A percentile compares a stretch with the other conserved stretches of the same genome.
Evolutionary conservation across 495 filamentous ascomycete species (phyloP).

Genomic region (Xylaria intraflava): DNA sequence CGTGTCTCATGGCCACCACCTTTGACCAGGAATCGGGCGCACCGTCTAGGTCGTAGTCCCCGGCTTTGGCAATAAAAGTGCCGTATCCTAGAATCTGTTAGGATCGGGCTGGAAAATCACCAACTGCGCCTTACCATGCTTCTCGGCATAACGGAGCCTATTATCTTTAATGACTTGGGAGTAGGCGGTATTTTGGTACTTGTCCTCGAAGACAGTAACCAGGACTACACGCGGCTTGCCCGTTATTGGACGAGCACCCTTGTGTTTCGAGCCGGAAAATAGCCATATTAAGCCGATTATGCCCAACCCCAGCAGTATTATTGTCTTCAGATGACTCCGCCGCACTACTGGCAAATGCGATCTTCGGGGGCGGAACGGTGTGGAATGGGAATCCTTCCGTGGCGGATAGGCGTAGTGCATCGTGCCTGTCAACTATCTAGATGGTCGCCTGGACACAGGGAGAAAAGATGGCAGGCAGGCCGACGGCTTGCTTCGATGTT

Average conservation of each 20-base stretch:
- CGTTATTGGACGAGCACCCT: constrained; percentile 39
- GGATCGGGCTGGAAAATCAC: background rate
- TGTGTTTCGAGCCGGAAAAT: constrained; percentile 37
- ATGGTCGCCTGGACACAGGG: constrained; percentile 1
- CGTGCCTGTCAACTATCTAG: constrained; percentile 16
- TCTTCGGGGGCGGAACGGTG: constrained; percentile 52
- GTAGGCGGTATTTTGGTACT: constrained; percentile 55
- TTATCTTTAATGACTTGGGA: constrained; percentile 70
- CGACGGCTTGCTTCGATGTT: background rate
- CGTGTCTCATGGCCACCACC: constrained; percentile 83
- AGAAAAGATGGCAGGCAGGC: background rate
- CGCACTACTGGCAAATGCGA: constrained; percentile 56
- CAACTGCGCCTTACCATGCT: constrained; percentile 63
- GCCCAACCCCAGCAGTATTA: constrained; percentile 51
- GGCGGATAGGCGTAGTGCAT: constrained; percentile 94
- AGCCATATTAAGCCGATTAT: constrained; percentile 59
- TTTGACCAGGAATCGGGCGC: constrained; percentile 67
- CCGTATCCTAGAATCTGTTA: constrained; percentile 61
- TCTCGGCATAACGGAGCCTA: constrained; percentile 74
- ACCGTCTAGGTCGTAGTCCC: constrained; percentile 68
- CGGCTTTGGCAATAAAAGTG: constrained; percentile 68
- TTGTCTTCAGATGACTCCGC: constrained; percentile 57
- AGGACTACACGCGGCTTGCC: constrained; percentile 77
- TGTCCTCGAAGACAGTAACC: constrained; percentile 74
- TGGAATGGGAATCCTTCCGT: constrained; percentile 68